A percentile compares a stretch with the other conserved stretches of the same genome.
Evolutionary conservation across 495 filamentous ascomycete species (phyloP).

Genomic region (Lepraria neglecta): DNA sequence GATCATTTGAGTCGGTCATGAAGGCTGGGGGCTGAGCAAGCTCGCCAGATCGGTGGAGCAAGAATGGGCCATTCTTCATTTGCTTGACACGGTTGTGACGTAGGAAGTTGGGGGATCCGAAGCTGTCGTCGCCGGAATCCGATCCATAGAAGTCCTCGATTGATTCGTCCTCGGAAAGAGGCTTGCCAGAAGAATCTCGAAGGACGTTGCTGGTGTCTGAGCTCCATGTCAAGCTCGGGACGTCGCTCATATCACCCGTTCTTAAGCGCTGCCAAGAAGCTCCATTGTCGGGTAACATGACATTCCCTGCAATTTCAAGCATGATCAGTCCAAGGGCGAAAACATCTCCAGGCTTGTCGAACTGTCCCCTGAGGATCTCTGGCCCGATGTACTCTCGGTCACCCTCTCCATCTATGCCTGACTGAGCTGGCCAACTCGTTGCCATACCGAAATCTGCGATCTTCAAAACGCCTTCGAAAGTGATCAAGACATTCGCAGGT

Average conservation of each 20-base stretch:
- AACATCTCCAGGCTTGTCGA: slow-evolving; percentile 85
- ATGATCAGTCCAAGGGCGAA: slow-evolving; percentile 92
- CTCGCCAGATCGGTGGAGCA: slow-evolving; percentile 52
- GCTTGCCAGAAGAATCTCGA: slow-evolving; percentile 70
- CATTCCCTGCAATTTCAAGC: slow-evolving; percentile 87
- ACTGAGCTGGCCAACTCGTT: slow-evolving; percentile 64
- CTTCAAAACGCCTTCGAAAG: slow-evolving; percentile 85
- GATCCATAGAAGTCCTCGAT: slow-evolving; percentile 48
- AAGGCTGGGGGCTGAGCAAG: slow-evolving; percentile 72
- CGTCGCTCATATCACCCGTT: slow-evolving; percentile 75
- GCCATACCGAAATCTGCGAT: slow-evolving; percentile 97
- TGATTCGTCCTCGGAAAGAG: slow-evolving; percentile 44
- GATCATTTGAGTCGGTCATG: slow-evolving; percentile 67
- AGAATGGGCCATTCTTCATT: slow-evolving; percentile 26
- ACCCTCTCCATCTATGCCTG: slow-evolving; percentile 80
- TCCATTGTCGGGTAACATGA: slow-evolving; percentile 86
- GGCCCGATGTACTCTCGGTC: slow-evolving; percentile 94
- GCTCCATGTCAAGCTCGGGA: slow-evolving; percentile 76
- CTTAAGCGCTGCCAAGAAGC: slow-evolving; percentile 81
- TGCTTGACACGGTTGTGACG: slow-evolving; percentile 22
- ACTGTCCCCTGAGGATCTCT: slow-evolving; percentile 75
- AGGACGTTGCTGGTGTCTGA: slow-evolving; percentile 56
- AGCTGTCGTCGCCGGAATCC: slow-evolving; percentile 43
- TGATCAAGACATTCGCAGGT: slow-evolving; percentile 88
- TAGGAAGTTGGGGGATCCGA: slow-evolving; percentile 25